phyloP scores from a whole-genome alignment of 1,284 basidiomycete species.

The Tilletia horrida region DNA sequence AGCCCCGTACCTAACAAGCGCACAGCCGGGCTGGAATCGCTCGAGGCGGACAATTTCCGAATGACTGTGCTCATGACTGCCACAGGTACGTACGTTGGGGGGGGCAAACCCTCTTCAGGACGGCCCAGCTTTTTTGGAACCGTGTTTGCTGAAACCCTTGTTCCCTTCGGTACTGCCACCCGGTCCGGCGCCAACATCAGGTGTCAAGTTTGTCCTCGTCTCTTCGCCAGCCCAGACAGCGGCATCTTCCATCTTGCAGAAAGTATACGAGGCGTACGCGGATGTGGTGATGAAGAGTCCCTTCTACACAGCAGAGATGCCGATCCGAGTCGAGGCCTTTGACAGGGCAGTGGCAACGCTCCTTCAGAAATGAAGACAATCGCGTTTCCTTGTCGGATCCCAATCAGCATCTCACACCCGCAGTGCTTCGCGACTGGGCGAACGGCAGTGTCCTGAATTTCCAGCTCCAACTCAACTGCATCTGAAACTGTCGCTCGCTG shows the following conservation, averaged over 20 bases:
- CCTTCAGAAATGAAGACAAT: neutral
- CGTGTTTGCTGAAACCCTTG: too few species aligned
- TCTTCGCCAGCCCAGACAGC: constrained; percentile 73
- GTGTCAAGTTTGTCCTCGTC: constrained; percentile 93
- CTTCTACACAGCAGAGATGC: constrained; percentile 98
- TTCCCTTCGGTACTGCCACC: too few species aligned
- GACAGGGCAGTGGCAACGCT: constrained; percentile 58
- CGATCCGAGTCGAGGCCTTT: constrained; percentile 85
- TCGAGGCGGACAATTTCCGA: constrained; percentile 90
- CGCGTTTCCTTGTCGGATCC: too few species aligned
- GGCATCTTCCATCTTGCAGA: constrained; percentile 60
- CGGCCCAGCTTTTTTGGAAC: too few species aligned
- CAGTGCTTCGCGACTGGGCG: too few species aligned
- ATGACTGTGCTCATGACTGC: constrained; percentile 81
- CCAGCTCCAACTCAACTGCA: too few species aligned
- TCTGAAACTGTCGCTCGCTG: too few species aligned
- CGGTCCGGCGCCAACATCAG: constrained; percentile 57
- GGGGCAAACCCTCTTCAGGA: neutral
- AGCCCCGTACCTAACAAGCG: constrained; percentile 64
- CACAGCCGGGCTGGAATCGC: constrained; percentile 79
- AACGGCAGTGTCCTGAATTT: too few species aligned
- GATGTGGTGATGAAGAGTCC: constrained; percentile 99
- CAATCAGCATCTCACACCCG: too few species aligned
- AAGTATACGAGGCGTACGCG: constrained; percentile 83
- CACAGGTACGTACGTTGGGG: constrained; percentile 89